Conservation (phyloP, 73 alveolate genomes). For the Tetrahymena thermophila region DNA sequence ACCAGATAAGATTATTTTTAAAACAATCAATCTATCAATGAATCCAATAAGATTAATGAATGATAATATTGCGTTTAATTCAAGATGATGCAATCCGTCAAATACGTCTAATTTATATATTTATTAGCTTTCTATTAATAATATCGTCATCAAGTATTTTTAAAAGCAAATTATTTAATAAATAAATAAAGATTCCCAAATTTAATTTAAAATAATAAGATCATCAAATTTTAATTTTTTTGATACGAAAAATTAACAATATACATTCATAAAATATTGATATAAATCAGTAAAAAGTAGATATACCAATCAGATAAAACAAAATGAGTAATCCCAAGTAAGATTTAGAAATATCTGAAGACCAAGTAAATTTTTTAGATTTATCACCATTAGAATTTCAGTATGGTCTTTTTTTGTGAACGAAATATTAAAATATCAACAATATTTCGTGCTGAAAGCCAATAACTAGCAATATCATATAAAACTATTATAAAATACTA, state of each 20-base stretch:
- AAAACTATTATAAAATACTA: not conserved
- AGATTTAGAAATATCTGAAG: not conserved
- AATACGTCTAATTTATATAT: not conserved
- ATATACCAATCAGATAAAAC: not conserved
- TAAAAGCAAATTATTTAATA: not conserved
- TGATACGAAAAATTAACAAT: not conserved
- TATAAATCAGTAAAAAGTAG: not conserved
- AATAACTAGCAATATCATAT: not conserved
- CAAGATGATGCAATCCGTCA: not conserved
- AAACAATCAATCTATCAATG: not conserved
- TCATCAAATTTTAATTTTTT: not conserved
- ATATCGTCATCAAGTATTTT: not conserved
- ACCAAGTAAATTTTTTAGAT: not conserved
- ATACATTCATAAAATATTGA: not conserved
- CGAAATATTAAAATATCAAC: not conserved
- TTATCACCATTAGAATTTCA: not conserved
- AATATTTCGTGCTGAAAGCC: not conserved
- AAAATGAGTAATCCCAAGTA: not conserved
- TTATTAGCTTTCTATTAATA: not conserved
- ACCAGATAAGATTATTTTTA: not conserved
- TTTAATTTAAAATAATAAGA: not conserved
- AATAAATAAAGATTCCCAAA: not conserved
- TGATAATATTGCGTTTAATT: not conserved
- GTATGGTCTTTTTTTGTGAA: too few species aligned
- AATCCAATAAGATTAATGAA: not conserved